phyloP scores from a whole-genome alignment of 2,329 filamentous ascomycete genomes.

The Clarireedia monteithiana region DNA sequence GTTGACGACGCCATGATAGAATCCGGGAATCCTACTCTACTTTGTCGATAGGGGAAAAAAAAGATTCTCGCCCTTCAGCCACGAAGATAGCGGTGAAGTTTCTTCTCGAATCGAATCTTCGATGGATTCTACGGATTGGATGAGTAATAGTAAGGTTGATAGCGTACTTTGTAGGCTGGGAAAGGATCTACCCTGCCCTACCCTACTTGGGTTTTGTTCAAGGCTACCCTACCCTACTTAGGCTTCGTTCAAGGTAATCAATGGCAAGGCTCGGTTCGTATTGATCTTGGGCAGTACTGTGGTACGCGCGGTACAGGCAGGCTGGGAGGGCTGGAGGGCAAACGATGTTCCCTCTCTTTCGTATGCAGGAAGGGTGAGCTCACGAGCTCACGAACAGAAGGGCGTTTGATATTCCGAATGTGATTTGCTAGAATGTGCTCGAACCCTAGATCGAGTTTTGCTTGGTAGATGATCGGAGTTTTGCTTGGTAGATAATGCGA shows the following conservation, averaged over 20 bases:
- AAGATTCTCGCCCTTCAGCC: not conserved
- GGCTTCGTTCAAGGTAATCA: no score
- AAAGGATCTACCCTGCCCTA: no score
- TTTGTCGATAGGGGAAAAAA: not conserved
- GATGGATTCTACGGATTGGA: not conserved
- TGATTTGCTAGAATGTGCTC: not conserved
- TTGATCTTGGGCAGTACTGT: no score
- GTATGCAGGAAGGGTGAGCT: not conserved
- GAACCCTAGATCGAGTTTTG: no score
- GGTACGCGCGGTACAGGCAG: no score
- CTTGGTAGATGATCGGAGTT: no score
- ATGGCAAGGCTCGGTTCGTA: no score
- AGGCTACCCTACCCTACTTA: no score
- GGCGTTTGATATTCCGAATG: not conserved
- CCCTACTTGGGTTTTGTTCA: no score
- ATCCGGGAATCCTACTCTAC: no score
- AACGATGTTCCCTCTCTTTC: not conserved
- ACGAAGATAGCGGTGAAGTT: conserved; percentile 7
- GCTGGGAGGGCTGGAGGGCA: no score
- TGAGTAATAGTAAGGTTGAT: not conserved
- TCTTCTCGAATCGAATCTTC: not conserved
- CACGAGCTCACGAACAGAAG: not conserved
- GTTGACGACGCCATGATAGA: not conserved
- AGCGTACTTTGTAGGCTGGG: not conserved
- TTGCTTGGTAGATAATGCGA: not conserved